Evolutionary conservation across 257 asterid genomes (phyloP).

Genomic region (Solanum chilense): DNA sequence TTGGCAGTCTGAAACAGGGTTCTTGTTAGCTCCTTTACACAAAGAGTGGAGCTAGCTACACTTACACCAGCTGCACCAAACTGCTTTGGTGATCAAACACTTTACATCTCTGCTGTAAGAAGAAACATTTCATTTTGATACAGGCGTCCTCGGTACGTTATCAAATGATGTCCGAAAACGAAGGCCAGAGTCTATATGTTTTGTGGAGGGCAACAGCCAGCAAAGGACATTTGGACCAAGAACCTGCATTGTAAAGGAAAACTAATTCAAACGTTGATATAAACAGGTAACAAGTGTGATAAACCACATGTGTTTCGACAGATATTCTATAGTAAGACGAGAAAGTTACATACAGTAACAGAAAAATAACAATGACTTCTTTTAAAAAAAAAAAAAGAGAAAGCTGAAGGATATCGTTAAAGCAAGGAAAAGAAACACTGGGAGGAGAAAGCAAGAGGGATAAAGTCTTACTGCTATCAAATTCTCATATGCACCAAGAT

Average conservation of each 20-base stretch:
- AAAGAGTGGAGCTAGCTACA: not conserved
- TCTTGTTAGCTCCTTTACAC: not conserved
- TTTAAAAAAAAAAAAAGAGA: not conserved
- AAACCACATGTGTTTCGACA: not conserved
- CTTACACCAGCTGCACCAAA: not conserved
- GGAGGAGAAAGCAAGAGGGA: not conserved
- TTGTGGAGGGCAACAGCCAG: conserved; percentile 65
- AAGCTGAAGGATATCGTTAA: not conserved
- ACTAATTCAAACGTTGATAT: not conserved
- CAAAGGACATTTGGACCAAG: conserved; percentile 64
- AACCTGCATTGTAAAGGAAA: conserved; percentile 35
- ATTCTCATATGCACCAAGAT: conserved; percentile 64
- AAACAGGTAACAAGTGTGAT: not conserved
- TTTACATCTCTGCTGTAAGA: not conserved
- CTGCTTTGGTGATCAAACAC: not conserved
- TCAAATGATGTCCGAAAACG: conserved; percentile 47
- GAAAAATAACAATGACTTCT: not conserved
- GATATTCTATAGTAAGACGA: not conserved
- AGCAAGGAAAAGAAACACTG: not conserved
- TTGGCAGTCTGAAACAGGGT: not conserved
- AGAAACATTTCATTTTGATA: not conserved
- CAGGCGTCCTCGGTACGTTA: conserved; percentile 6
- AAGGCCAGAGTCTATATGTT: conserved; percentile 62
- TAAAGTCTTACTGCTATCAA: conserved; percentile 42
- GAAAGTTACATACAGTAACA: not conserved